These are phyloP conservation scores for Filobasidium uniguttulatum DNA, from an alignment of 1,284 basidiomycete genomes.

Conservation along the genomic window DNA sequence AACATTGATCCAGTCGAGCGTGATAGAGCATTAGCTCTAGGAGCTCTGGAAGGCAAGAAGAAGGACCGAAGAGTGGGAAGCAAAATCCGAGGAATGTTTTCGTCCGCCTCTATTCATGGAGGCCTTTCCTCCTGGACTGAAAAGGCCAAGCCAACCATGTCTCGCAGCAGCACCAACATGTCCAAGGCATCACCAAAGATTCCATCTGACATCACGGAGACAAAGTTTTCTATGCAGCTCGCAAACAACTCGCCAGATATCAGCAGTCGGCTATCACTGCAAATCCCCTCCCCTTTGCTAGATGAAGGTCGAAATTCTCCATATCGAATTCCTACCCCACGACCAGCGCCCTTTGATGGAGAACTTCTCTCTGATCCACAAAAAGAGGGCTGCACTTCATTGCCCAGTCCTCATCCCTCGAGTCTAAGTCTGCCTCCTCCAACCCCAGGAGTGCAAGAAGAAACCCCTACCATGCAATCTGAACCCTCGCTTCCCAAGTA, in stretches of 20 bases:
- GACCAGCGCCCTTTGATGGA: no score
- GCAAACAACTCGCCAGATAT: no score
- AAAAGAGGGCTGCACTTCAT: not conserved
- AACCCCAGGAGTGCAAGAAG: not conserved
- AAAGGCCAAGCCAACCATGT: not conserved
- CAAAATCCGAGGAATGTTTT: conserved; percentile 11
- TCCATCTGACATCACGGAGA: no score
- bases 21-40: not conserved
- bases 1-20: not conserved
- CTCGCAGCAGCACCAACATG: not conserved
- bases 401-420: not conserved
- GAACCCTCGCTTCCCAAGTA: not conserved
- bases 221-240: no score
- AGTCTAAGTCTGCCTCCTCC: not conserved
- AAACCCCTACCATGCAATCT: not conserved
- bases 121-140: conserved; percentile 6
- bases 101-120: conserved; percentile 9
- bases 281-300: no score
- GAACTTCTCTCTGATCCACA: no score
- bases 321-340: no score
- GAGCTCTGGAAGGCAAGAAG: conserved; percentile 1
- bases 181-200: no score
- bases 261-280: no score
- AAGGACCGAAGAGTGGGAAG: conserved; percentile 12
- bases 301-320: no score